A percentile compares a stretch with the other conserved stretches of the same genome.
These are phyloP conservation scores for Rosa persica DNA, from an alignment of 306 rosid species.

Conservation along the genomic window DNA sequence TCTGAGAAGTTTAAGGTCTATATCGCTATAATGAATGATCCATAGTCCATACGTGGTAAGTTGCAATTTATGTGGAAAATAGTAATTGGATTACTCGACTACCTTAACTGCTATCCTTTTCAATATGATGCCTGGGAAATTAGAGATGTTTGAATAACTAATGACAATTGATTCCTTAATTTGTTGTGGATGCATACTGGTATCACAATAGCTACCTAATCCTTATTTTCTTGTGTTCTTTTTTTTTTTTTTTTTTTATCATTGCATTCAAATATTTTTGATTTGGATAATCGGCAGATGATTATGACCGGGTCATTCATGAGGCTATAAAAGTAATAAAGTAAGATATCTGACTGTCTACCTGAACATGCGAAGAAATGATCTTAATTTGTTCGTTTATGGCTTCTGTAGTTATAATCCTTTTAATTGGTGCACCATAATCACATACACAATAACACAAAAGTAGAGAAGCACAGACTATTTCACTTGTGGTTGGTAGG, in stretches of 20 bases:
- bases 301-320: conserved; percentile 63
- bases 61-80: background rate
- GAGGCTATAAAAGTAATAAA: conserved; percentile 64
- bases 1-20: background rate
- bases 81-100: background rate
- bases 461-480: background rate
- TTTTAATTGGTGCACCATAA: background rate
- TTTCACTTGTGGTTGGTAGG: background rate
- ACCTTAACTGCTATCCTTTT: background rate
- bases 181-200: background rate
- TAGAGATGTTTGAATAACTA: background rate
- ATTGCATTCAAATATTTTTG: conserved; percentile 11
- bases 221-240: background rate
- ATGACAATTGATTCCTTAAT: background rate
- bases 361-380: background rate
- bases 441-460: background rate
- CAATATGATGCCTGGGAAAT: background rate
- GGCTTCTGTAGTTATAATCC: background rate
- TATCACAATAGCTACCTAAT: no score
- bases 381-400: background rate
- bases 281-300: conserved; percentile 53
- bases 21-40: background rate
- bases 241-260: background rate
- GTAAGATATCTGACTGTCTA: conserved; percentile 38
- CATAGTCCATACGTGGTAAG: background rate